Evolutionary conservation across 805 yeast species (phyloP).

Genomic region (Kluyveromyces lactis): DNA sequence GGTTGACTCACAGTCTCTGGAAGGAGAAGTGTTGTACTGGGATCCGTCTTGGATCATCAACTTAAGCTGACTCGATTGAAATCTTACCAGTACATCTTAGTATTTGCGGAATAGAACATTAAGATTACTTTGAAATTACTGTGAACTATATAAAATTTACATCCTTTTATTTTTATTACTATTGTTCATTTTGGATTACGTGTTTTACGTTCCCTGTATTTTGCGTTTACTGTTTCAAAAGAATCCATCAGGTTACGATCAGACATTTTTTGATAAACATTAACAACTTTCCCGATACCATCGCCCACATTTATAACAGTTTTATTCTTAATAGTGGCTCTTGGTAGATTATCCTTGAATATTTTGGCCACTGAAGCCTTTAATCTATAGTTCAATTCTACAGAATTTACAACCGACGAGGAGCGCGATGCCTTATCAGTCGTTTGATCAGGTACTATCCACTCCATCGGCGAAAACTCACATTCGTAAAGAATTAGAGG

Average conservation of each 20-base stretch:
- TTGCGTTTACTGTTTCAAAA: constrained; percentile 61
- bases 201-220: constrained; percentile 41
- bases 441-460: constrained; percentile 34
- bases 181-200: too few relatives aligned
- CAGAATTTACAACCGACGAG: constrained; percentile 37
- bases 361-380: constrained; percentile 46
- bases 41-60: constrained; percentile 62
- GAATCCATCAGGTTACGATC: constrained; percentile 53
- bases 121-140: neutral
- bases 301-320: constrained; percentile 57
- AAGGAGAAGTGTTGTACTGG: constrained; percentile 49
- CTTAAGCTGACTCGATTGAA: neutral
- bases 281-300: constrained; percentile 59
- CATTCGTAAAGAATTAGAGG: constrained; percentile 88
- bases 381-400: constrained; percentile 48
- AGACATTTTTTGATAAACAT: constrained; percentile 47
- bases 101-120: neutral
- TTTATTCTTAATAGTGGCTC: constrained; percentile 18
- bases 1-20: constrained; percentile 54
- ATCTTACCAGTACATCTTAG: too few relatives aligned
- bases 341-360: constrained; percentile 34
- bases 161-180: too few relatives aligned
- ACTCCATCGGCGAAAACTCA: constrained; percentile 59
- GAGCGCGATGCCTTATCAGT: constrained; percentile 36
- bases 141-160: too few relatives aligned